These are phyloP conservation scores for Lentinula sp. DNA, from an alignment of 768 basidiomycete genomes.

Conservation along the genomic window DNA sequence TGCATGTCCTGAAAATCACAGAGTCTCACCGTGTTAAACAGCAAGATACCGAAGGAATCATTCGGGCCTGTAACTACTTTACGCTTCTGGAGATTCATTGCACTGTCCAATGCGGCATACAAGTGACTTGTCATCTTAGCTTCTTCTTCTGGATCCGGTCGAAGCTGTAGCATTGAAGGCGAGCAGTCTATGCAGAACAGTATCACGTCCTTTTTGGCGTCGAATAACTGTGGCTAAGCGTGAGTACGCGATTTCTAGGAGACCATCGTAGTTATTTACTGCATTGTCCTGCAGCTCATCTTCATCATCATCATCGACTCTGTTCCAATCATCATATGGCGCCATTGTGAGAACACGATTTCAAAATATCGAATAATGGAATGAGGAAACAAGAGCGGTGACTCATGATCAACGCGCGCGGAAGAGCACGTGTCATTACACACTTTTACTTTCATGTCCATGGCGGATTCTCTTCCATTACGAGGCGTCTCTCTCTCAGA, in stretches of 20 bases:
- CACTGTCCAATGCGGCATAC: conserved; percentile 73
- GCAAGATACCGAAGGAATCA: conserved; percentile 83
- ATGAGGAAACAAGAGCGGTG: not conserved
- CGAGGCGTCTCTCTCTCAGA: conserved; percentile 18
- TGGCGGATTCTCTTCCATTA: conserved; percentile 12
- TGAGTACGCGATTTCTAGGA: not conserved
- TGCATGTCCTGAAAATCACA: not conserved
- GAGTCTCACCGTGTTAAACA: conserved; percentile 84
- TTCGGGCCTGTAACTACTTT: conserved; percentile 87
- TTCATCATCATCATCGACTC: conserved; percentile 74
- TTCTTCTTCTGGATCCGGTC: conserved; percentile 60
- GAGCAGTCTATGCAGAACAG: conserved; percentile 97
- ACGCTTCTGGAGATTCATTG: conserved; percentile 81
- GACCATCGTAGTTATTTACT: conserved; percentile 26
- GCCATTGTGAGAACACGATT: conserved; percentile 37
- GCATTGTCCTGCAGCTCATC: conserved; percentile 72
- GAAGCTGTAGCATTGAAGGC: conserved; percentile 74
- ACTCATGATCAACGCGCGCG: not conserved
- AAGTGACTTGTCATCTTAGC: conserved; percentile 70
- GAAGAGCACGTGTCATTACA: not conserved
- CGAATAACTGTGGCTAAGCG: conserved; percentile 43
- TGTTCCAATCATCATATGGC: conserved; percentile 77
- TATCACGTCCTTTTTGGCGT: conserved; percentile 78
- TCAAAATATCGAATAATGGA: no score
- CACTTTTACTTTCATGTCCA: not conserved